phyloP scores from a whole-genome alignment of 495 filamentous ascomycete species.

The Aspergillus conjunctus region DNA sequence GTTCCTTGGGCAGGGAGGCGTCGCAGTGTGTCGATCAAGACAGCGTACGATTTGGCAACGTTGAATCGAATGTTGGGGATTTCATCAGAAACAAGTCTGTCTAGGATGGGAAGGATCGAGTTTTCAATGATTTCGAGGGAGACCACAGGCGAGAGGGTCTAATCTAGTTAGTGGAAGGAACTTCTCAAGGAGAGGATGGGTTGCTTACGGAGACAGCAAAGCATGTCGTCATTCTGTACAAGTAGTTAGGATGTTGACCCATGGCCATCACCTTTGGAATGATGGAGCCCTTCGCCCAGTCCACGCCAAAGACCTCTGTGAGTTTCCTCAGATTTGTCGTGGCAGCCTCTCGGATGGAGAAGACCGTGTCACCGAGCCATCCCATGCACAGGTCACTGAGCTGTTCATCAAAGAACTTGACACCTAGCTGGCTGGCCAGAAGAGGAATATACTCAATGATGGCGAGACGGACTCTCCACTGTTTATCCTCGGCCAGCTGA shows the following conservation, averaged over 20 bases:
- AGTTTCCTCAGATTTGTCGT: slow-evolving; percentile 97
- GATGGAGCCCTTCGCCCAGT: slow-evolving; percentile 96
- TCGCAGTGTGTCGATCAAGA: slow-evolving; percentile 85
- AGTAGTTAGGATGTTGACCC: slow-evolving; percentile 96
- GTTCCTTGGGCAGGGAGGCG: slow-evolving; percentile 88
- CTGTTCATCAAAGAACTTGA: slow-evolving; percentile 98
- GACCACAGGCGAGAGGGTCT: slow-evolving; percentile 94
- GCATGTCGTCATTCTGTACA: slow-evolving; percentile 99
- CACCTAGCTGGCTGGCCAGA: slow-evolving; percentile 91
- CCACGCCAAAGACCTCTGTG: slow-evolving; percentile 96
- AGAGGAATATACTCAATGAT: slow-evolving; percentile 99
- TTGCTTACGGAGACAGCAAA: slow-evolving; percentile 91
- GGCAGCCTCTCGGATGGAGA: slow-evolving; percentile 95
- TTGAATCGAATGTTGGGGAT: slow-evolving; percentile 99
- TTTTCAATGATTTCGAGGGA: slow-evolving; percentile 88
- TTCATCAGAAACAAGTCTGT: slow-evolving; percentile 86
- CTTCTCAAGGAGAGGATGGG: not conserved
- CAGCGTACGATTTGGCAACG: slow-evolving; percentile 93
- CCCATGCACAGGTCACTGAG: slow-evolving; percentile 95
- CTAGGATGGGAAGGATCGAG: slow-evolving; percentile 93
- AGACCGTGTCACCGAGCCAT: slow-evolving; percentile 98
- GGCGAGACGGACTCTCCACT: slow-evolving; percentile 96
- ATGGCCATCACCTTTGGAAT: slow-evolving; percentile 98
- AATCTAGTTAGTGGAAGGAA: slow-evolving; percentile 32
- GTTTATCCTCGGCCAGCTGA: slow-evolving; percentile 96